Evolutionary conservation across 352 stramenopile species (phyloP).

Genomic region (Elongisporangium undulatum): DNA sequence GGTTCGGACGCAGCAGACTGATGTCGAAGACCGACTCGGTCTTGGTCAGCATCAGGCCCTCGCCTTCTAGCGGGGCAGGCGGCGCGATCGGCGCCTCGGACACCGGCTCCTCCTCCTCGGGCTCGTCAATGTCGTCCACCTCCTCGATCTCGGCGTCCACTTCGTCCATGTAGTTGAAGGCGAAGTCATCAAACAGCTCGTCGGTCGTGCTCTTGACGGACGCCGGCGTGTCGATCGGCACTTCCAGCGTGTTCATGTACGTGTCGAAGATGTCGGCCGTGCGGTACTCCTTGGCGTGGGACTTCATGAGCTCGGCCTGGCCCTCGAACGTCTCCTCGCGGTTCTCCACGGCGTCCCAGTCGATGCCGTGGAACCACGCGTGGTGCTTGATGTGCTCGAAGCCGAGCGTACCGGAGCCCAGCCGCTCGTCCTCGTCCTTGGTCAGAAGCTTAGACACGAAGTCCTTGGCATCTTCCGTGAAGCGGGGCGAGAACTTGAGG

Average conservation of each 20-base stretch:
- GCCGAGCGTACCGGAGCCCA: constrained; percentile 89
- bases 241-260: constrained; percentile 85
- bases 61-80: constrained; percentile 9
- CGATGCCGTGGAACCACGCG: constrained; percentile 82
- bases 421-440: constrained; percentile 88
- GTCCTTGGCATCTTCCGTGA: constrained; percentile 80
- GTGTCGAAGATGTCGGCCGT: constrained; percentile 83
- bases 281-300: constrained; percentile 75
- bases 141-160: constrained; percentile 22
- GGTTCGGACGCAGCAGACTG: constrained; percentile 59
- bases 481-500: constrained; percentile 76
- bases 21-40: constrained; percentile 70
- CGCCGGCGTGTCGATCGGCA: constrained; percentile 77
- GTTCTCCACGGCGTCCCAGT: constrained; percentile 76
- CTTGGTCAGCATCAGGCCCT: constrained; percentile 33
- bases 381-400: constrained; percentile 87
- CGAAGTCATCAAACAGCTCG: constrained; percentile 79
- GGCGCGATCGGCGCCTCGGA: constrained; percentile 18
- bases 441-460: constrained; percentile 90
- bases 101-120: constrained; percentile 29
- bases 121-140: constrained; percentile 11
- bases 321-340: constrained; percentile 61
- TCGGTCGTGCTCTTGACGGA: constrained; percentile 68
- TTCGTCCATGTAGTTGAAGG: constrained; percentile 80
- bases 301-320: constrained; percentile 75